Evolutionary conservation across 2,329 filamentous ascomycete genomes (phyloP).

Genomic region (Fonsecaea multimorphosa): DNA sequence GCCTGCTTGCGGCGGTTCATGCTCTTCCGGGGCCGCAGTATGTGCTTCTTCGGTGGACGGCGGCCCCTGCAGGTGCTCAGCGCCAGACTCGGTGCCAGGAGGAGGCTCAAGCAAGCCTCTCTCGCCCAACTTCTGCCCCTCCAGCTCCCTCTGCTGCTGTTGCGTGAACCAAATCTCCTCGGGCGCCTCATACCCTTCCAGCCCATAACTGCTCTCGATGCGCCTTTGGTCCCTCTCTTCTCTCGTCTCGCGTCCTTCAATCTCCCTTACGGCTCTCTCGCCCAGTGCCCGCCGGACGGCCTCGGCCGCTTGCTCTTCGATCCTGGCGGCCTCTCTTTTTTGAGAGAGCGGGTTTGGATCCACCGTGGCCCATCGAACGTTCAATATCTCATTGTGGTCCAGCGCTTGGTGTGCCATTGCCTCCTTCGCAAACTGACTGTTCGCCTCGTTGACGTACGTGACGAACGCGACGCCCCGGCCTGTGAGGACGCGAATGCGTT

Average conservation of each 20-base stretch:
- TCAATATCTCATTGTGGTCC: conserved; percentile 89
- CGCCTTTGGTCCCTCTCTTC: conserved; percentile 87
- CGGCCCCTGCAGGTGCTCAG: conserved; percentile 26
- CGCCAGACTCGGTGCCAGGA: conserved; percentile 29
- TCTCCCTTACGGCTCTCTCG: conserved; percentile 87
- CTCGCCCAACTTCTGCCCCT: conserved; percentile 62
- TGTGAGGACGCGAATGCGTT: conserved; percentile 86
- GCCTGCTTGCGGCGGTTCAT: not conserved
- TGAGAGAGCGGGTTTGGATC: conserved; percentile 96
- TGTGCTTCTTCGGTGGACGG: conserved; percentile 28
- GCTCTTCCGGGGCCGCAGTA: conserved; percentile 30
- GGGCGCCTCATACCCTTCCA: conserved; percentile 90
- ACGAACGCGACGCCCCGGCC: conserved; percentile 90
- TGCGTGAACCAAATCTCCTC: conserved; percentile 92
- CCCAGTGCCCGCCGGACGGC: conserved; percentile 87
- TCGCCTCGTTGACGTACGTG: conserved; percentile 89
- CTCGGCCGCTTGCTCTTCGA: conserved; percentile 96
- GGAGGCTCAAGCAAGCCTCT: conserved; percentile 55
- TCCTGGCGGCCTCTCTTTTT: conserved; percentile 82
- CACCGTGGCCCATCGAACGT: conserved; percentile 95
- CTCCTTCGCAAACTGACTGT: conserved; percentile 89
- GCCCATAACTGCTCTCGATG: conserved; percentile 78
- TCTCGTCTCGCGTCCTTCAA: conserved; percentile 88
- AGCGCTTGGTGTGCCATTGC: conserved; percentile 94
- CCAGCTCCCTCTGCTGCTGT: conserved; percentile 73